Evolutionary conservation across 495 filamentous ascomycete genomes (phyloP).

Genomic region (Haplographium delicatum): DNA sequence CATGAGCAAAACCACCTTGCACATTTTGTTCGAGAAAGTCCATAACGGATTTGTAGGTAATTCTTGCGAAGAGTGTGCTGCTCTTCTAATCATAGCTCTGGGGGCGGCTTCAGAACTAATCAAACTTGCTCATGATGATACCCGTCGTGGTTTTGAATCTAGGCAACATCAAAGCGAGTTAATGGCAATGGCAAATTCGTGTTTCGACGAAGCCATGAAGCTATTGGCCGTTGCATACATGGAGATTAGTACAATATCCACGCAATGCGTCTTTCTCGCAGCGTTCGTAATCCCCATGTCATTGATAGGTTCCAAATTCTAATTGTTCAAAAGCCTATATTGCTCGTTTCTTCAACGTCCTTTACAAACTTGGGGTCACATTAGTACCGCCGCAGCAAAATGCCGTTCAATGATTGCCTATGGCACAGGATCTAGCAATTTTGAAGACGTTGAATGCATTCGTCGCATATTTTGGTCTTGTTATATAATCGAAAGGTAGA

Average conservation of each 20-base stretch:
- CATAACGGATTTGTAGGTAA: slow-evolving; percentile 20
- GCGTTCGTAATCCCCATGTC: slow-evolving; percentile 20
- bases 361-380: slow-evolving; percentile 33
- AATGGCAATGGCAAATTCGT: slow-evolving; percentile 28
- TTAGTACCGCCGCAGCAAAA: slow-evolving; percentile 30
- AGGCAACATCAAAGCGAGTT: slow-evolving; percentile 13
- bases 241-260: slow-evolving; percentile 28
- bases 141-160: not conserved
- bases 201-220: slow-evolving; percentile 31
- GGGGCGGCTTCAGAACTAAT: slow-evolving; percentile 29
- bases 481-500: slow-evolving; percentile 39
- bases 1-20: slow-evolving; percentile 23
- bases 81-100: slow-evolving; percentile 30
- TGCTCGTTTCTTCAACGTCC: slow-evolving; percentile 33
- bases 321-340: slow-evolving; percentile 24
- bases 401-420: slow-evolving; percentile 36
- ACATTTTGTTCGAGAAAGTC: slow-evolving; percentile 14
- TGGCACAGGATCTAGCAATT: slow-evolving; percentile 14
- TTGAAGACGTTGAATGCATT: slow-evolving; percentile 36
- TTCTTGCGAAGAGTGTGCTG: slow-evolving; percentile 24
- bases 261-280: slow-evolving; percentile 33
- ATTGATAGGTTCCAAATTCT: not conserved
- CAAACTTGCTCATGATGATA: slow-evolving; percentile 9
- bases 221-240: slow-evolving; percentile 29
- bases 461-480: slow-evolving; percentile 45